Conservation (phyloP, 2,329 filamentous ascomycete genomes). For the Xylogone sp. region DNA sequence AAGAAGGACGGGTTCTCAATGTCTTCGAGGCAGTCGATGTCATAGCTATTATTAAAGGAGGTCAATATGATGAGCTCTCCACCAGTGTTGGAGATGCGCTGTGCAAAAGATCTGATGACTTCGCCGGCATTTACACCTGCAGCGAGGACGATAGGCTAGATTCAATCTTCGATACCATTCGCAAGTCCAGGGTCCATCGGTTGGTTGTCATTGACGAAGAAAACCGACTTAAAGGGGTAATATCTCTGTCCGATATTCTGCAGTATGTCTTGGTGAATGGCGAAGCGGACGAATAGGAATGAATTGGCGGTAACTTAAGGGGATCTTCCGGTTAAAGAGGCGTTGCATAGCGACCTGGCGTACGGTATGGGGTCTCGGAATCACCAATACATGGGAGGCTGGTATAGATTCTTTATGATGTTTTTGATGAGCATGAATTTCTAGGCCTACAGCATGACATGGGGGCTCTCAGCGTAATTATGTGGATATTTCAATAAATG, state of each 20-base stretch:
- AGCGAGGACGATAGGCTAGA: constrained; percentile 86
- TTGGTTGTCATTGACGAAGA: constrained; percentile 91
- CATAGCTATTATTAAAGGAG: constrained; percentile 91
- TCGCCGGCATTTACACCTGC: constrained; percentile 95
- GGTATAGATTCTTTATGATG: constrained; percentile 23
- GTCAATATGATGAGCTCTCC: constrained; percentile 85
- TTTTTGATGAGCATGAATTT: constrained; percentile 5
- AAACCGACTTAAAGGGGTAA: constrained; percentile 78
- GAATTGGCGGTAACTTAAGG: constrained; percentile 12
- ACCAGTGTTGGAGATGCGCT: constrained; percentile 85
- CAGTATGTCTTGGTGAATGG: constrained; percentile 81
- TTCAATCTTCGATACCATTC: constrained; percentile 94
- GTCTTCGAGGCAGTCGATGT: constrained; percentile 98
- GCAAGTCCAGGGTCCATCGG: constrained; percentile 89
- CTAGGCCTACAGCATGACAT: constrained; percentile 1
- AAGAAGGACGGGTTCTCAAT: constrained; percentile 74
- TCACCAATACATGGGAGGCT: constrained; percentile 16
- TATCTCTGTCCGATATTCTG: constrained; percentile 93
- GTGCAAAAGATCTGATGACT: constrained; percentile 82
- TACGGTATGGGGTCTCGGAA: constrained; percentile 18
- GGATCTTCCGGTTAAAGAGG: constrained; percentile 16
- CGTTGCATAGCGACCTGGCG: constrained; percentile 33
- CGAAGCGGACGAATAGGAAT: constrained; percentile 23
- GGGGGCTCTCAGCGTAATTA: background rate
- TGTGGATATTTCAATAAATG: background rate